Conservation (phyloP, 1,284 basidiomycete species). For the Rugosomyces carneus region DNA sequence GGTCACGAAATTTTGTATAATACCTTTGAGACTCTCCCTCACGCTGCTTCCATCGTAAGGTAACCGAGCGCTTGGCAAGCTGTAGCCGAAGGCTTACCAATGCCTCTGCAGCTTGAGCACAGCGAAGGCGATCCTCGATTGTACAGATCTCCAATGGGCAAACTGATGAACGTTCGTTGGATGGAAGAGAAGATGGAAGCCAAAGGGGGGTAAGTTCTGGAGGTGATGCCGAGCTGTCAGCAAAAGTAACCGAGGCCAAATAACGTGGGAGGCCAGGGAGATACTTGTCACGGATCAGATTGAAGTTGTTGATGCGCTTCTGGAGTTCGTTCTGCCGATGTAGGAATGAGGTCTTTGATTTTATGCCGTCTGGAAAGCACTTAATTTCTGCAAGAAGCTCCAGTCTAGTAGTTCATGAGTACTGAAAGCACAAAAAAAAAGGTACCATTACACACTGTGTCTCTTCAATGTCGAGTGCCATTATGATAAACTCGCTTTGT, state of each 20-base stretch:
- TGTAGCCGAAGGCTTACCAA: neutral
- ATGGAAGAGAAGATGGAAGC: neutral
- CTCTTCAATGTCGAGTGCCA: slow-evolving; percentile 1
- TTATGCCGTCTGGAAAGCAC: too few species aligned
- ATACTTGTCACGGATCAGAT: too few species aligned
- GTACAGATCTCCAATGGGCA: neutral
- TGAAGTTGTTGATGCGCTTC: too few species aligned
- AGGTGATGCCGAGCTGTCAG: too few species aligned
- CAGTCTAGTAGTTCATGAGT: too few species aligned
- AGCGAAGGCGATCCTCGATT: neutral
- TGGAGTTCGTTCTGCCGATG: too few species aligned
- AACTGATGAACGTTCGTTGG: neutral
- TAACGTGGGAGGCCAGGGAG: neutral
- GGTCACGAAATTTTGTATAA: neutral
- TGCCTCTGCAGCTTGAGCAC: neutral
- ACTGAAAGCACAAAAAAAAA: too few species aligned
- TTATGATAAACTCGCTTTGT: neutral
- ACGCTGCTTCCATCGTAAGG: neutral
- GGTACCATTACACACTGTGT: neutral
- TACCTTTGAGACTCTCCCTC: neutral
- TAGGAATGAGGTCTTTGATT: too few species aligned
- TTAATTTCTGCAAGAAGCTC: too few species aligned
- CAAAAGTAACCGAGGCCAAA: too few species aligned
- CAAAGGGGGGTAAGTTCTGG: neutral
- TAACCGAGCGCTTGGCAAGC: neutral